These are phyloP conservation scores for Inga laurina DNA, from an alignment of 306 rosid genomes.

Conservation along the genomic window DNA sequence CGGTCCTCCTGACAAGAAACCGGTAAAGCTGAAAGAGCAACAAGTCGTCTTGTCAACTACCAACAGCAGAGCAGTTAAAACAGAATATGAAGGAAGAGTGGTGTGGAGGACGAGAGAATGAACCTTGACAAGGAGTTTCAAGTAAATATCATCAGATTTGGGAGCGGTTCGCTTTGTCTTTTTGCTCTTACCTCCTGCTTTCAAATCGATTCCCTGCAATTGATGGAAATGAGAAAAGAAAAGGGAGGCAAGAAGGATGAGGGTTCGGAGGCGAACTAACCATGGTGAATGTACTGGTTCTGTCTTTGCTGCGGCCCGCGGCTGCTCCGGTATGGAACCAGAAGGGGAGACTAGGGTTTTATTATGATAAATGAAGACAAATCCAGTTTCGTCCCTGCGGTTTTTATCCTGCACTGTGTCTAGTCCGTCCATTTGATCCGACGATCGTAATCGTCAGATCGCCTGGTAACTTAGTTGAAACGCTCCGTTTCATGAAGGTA, in stretches of 20 bases:
- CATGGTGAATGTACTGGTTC: constrained; percentile 41
- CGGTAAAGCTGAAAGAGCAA: constrained; percentile 56
- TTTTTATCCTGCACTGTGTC: not conserved
- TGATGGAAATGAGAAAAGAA: not conserved
- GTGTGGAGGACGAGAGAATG: not conserved
- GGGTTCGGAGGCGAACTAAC: constrained; percentile 19
- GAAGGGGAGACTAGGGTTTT: constrained; percentile 44
- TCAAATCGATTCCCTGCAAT: constrained; percentile 75
- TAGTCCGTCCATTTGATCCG: not conserved
- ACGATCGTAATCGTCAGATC: not conserved
- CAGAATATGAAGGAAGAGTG: not conserved
- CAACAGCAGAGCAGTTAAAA: not conserved
- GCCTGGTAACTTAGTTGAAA: not conserved
- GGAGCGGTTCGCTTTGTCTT: constrained; percentile 73
- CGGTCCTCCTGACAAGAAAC: constrained; percentile 66
- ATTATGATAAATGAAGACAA: not conserved
- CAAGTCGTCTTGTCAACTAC: not conserved
- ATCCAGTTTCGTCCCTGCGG: not conserved
- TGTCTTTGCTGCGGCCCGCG: not conserved
- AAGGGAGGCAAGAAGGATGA: not conserved
- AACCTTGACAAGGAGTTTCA: constrained; percentile 77
- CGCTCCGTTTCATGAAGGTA: not conserved
- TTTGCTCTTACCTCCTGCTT: constrained; percentile 86
- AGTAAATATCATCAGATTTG: constrained; percentile 75
- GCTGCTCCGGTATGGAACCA: not conserved